Percentiles rank a stretch among this genome's conserved stretches.
Evolutionary conservation across 768 basidiomycete species (phyloP).

Genomic region (Roridomyces roridus): DNA sequence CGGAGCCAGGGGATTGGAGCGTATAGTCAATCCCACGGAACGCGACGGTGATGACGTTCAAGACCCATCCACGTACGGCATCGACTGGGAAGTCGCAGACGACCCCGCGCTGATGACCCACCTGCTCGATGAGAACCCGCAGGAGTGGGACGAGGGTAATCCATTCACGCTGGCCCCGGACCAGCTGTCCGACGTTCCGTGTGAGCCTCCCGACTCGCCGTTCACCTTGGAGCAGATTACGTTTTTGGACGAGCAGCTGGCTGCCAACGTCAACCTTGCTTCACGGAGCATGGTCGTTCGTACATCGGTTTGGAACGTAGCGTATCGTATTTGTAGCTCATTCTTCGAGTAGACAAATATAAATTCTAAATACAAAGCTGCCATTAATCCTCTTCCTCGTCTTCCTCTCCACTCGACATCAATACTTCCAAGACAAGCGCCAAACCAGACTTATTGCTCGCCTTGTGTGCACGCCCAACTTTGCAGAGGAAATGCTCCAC

Average conservation of each 20-base stretch:
- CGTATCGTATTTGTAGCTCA: neutral
- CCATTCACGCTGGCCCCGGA: neutral
- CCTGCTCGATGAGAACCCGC: slow-evolving; percentile 10
- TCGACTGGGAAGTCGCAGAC: slow-evolving; percentile 21
- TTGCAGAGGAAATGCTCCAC: no score
- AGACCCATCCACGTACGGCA: slow-evolving; percentile 14
- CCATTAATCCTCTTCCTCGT: no score
- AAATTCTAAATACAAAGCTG: no score
- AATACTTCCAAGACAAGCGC: no score
- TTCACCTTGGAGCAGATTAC: neutral
- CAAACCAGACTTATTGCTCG: no score
- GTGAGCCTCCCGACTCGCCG: neutral
- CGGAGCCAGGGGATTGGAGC: slow-evolving; percentile 20
- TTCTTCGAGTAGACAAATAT: no score
- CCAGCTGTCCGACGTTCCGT: neutral
- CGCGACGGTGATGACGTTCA: neutral
- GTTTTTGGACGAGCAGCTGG: neutral
- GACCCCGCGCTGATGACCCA: slow-evolving; percentile 11
- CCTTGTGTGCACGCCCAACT: no score
- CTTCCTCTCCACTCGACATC: no score
- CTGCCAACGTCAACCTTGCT: neutral
- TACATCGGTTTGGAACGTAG: slow-evolving; percentile 3
- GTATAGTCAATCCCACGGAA: neutral
- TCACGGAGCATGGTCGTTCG: neutral
- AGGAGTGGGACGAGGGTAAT: slow-evolving; percentile 11